Base-by-base conservation (phyloP, 2,329 filamentous ascomycete genomes). In the Diaporthe helianthi region DNA sequence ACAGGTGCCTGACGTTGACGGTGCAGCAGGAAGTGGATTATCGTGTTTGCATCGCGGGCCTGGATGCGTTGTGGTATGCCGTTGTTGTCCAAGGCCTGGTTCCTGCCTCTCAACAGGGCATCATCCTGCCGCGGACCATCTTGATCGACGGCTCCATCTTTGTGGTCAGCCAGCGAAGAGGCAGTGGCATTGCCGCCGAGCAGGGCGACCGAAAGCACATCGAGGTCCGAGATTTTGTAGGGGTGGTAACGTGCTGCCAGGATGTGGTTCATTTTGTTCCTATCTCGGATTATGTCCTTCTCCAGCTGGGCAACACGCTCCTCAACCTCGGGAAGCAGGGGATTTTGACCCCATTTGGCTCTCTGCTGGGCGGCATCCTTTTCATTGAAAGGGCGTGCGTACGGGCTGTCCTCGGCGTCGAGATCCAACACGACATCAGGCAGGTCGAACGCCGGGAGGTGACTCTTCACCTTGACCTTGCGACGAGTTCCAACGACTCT, bases 391-490 rank as follows among this genome's bases (percentile, higher is more conserved):
- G 76, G 74, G 33, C 85, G 83, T 47, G 87, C 84, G 55, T 79
- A 75, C 1, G 74, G 77, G 71, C 75, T 82, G 24, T 82, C 79
- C 70, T 83, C 80, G 53, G 83, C 83, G 72, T 88, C 86, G 47
- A 89, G 83, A 69, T 88, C 84, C 47, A 88, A 79, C 3, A 87
- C 75, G 13, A 84, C 71, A 22, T 79, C 66, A 15, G 83, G 80
- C 49, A 84, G 76, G 29, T 83, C 75, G 71, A 82, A 81, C 33
- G 15, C n/a, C 4, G 36, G 36, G 9, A 65, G 41, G 12, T 36
- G 29, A 13, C n/a, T 60, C 13, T 22, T 49, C 15, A 38, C 58
- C 15, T 15, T 31, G 15, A 19, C 19, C 12, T 15, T 33, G 9
- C 12, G 3, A 19, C 15, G 29, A 3, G 7, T 17, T 5, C 3